Evolutionary conservation across 106 monocot species (phyloP).

Genomic region (Phalaenopsis equestris): DNA sequence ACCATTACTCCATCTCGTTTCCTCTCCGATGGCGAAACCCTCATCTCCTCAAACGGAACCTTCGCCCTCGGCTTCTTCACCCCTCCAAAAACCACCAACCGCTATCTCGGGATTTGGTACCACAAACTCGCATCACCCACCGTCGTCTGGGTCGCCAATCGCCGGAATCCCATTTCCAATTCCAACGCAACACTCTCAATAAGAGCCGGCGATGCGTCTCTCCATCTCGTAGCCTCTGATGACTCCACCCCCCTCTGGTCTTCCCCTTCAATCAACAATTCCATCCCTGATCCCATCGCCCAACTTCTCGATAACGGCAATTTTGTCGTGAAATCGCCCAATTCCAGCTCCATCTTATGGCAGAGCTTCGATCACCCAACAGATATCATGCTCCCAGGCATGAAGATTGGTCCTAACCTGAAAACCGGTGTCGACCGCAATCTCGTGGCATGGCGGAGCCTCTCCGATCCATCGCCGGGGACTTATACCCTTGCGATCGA

Average conservation of each 20-base stretch:
- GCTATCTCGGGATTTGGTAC: slow-evolving; percentile 48
- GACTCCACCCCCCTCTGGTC: slow-evolving; percentile 14
- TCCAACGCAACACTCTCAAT: slow-evolving; percentile 11
- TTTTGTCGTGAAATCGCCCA: slow-evolving; percentile 6
- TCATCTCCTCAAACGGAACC: slow-evolving; percentile 20
- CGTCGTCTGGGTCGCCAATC: slow-evolving; percentile 34
- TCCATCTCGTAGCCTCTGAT: background rate
- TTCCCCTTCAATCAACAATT: background rate
- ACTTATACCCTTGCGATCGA: slow-evolving; percentile 8
- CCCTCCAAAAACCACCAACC: slow-evolving; percentile 1
- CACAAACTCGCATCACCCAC: slow-evolving; percentile 5
- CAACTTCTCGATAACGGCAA: slow-evolving; percentile 10
- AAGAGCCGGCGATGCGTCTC: slow-evolving; percentile 9
- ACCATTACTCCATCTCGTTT: slow-evolving; percentile 10
- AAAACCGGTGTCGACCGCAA: background rate
- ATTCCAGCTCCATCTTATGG: slow-evolving; percentile 9
- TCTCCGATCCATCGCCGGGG: slow-evolving; percentile 22
- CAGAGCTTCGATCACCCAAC: slow-evolving; percentile 44
- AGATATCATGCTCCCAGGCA: slow-evolving; percentile 17
- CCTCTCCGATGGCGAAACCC: slow-evolving; percentile 12
- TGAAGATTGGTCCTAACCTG: slow-evolving; percentile 8
- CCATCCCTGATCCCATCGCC: background rate
- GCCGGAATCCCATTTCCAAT: slow-evolving; percentile 10
- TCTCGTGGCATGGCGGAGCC: slow-evolving; percentile 14
- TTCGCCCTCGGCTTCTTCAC: slow-evolving; percentile 48